Evolutionary conservation across 345 rosid genomes (phyloP).

Genomic region (Litchi chinensis): DNA sequence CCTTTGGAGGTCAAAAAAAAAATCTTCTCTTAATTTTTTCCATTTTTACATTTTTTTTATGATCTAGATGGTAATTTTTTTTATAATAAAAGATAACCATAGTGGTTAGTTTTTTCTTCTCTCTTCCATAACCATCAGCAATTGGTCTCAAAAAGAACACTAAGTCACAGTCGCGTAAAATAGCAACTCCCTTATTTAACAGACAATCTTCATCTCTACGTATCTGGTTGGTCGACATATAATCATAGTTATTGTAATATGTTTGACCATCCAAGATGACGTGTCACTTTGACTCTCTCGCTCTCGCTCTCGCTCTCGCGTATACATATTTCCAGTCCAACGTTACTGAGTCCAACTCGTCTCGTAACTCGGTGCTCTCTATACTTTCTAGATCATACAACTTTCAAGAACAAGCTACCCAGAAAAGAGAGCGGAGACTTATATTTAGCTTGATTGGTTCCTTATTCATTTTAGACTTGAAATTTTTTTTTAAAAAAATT

Average conservation of each 20-base stretch:
- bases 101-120: too few species aligned
- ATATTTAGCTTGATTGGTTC: background rate
- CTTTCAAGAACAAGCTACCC: too few species aligned
- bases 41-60: too few species aligned
- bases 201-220: background rate
- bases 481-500: background rate
- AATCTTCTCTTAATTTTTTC: too few species aligned
- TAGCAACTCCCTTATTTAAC: background rate
- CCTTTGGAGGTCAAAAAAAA: too few species aligned
- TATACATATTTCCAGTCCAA: background rate
- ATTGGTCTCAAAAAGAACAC: background rate
- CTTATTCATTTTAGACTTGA: slow-evolving; percentile 7
- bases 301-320: too few species aligned
- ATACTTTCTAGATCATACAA: background rate
- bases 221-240: slow-evolving; percentile 22
- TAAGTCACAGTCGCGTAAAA: background rate
- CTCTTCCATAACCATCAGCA: too few species aligned
- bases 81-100: too few species aligned
- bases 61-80: too few species aligned
- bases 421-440: too few species aligned
- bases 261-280: slow-evolving; percentile 25
- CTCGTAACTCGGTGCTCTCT: background rate
- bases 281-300: slow-evolving; percentile 44
- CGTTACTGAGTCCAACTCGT: background rate
- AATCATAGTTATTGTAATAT: background rate